Conservation (phyloP, 208 protist species). For the Wallacemonas rigidus region DNA sequence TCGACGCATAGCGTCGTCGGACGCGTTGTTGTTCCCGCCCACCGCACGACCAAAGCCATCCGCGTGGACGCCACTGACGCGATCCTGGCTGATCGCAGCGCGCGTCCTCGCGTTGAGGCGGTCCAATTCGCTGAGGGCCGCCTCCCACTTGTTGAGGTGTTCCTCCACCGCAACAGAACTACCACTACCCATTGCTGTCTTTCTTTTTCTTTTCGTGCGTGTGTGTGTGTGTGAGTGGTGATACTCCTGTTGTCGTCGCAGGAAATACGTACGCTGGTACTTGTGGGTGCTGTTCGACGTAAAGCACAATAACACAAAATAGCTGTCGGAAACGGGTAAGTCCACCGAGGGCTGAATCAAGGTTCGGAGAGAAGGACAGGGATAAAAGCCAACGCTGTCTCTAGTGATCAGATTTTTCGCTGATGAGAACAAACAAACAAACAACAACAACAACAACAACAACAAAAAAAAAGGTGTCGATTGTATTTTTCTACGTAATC, state of each 20-base stretch:
- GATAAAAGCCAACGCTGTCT: too few relatives aligned
- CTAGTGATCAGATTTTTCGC: too few relatives aligned
- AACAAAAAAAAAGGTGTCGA: too few relatives aligned
- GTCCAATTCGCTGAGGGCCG: conserved; percentile 61
- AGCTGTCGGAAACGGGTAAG: too few relatives aligned
- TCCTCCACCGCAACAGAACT: conserved; percentile 54
- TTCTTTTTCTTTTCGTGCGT: conserved; percentile 2
- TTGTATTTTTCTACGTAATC: too few relatives aligned
- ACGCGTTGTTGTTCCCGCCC: conserved; percentile 1
- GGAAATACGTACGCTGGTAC: too few relatives aligned
- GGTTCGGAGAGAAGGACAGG: too few relatives aligned
- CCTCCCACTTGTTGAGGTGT: conserved; percentile 80
- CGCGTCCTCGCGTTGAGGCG: conserved; percentile 56
- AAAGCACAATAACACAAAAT: too few relatives aligned
- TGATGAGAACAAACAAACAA: too few relatives aligned
- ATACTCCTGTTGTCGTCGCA: not conserved
- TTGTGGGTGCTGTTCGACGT: too few relatives aligned
- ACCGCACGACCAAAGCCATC: not conserved
- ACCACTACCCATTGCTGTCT: conserved; percentile 57
- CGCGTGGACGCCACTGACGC: conserved; percentile 44
- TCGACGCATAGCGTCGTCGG: conserved; percentile 21
- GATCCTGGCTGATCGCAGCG: conserved; percentile 57
- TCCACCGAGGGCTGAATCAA: too few relatives aligned
- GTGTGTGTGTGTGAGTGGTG: not conserved
- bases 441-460: too few relatives aligned